These are phyloP conservation scores for Eremothecium sinecaudum DNA, from an alignment of 1,139 yeast species.

Conservation along the genomic window DNA sequence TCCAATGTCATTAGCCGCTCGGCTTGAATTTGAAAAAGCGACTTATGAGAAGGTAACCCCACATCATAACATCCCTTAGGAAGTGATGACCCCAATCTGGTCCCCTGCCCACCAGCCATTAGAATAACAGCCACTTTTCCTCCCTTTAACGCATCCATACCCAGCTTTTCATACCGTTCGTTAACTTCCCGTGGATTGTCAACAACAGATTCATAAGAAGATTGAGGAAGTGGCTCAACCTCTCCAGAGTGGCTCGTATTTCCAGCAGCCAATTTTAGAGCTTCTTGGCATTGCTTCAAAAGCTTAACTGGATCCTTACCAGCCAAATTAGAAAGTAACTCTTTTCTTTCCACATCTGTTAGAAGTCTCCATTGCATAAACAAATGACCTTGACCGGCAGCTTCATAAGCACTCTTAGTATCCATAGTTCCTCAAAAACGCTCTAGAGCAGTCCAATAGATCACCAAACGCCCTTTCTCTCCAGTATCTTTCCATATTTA, in stretches of 20 bases:
- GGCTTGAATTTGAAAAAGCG: slow-evolving; percentile 87
- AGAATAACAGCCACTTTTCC: slow-evolving; percentile 81
- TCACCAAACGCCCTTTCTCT: no score
- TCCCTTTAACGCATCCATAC: slow-evolving; percentile 56
- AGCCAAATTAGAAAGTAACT: slow-evolving; percentile 15
- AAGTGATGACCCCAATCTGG: slow-evolving; percentile 75
- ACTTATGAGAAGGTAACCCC: slow-evolving; percentile 71
- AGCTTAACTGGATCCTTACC: slow-evolving; percentile 19
- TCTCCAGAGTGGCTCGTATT: slow-evolving; percentile 7
- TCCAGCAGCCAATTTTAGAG: slow-evolving; percentile 16
- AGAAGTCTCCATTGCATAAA: slow-evolving; percentile 21
- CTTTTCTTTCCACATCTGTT: slow-evolving; percentile 12
- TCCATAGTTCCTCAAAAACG: no score
- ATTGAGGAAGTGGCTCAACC: slow-evolving; percentile 25
- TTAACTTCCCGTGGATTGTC: slow-evolving; percentile 19
- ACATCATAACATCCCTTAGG: slow-evolving; percentile 95
- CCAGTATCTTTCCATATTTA: no score
- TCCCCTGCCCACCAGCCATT: slow-evolving; percentile 98
- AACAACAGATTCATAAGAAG: slow-evolving; percentile 27
- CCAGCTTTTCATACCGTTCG: slow-evolving; percentile 46
- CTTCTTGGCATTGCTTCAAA: slow-evolving; percentile 20
- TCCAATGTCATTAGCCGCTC: slow-evolving; percentile 67
- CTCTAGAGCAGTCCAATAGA: no score
- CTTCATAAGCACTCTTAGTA: slow-evolving; percentile 14
- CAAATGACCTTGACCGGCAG: slow-evolving; percentile 25